Conservation (phyloP, 495 filamentous ascomycete genomes). For the Tetracladium marchalianum region DNA sequence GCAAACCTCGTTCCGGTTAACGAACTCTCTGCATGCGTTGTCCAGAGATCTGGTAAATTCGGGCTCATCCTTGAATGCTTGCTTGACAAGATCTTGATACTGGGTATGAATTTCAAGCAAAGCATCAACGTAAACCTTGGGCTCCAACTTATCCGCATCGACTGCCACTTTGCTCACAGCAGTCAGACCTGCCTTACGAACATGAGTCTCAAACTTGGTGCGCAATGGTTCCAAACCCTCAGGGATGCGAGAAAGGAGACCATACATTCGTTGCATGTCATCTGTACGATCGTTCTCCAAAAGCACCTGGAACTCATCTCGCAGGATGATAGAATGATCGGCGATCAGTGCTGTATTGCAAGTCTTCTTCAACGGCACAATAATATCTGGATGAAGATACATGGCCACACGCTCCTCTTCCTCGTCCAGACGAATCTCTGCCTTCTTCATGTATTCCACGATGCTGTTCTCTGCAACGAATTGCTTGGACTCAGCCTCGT, state of each 20-base stretch:
- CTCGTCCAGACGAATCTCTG: constrained; percentile 80
- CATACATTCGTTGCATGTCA: constrained; percentile 95
- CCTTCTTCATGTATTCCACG: constrained; percentile 99
- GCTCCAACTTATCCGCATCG: constrained; percentile 85
- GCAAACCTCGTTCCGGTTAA: constrained; percentile 94
- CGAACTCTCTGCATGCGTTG: constrained; percentile 95
- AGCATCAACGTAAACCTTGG: constrained; percentile 93
- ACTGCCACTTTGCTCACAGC: constrained; percentile 87
- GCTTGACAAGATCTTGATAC: constrained; percentile 83
- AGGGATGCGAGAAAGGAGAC: constrained; percentile 77
- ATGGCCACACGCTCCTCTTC: constrained; percentile 91
- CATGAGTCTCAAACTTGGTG: constrained; percentile 82
- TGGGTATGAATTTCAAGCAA: constrained; percentile 88
- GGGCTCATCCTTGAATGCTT: constrained; percentile 88
- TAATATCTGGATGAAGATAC: constrained; percentile 87
- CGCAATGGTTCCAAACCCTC: constrained; percentile 89
- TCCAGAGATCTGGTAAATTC: constrained; percentile 96
- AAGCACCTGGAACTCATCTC: constrained; percentile 94
- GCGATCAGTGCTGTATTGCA: constrained; percentile 87
- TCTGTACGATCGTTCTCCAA: constrained; percentile 91
- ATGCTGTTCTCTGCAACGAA: constrained; percentile 96
- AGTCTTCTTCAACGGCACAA: constrained; percentile 67
- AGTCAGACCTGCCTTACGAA: constrained; percentile 74
- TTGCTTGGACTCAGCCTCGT: constrained; percentile 82
- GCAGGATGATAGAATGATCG: constrained; percentile 69